Evolutionary conservation across 2,329 filamentous ascomycete genomes (phyloP).

Genomic region (Apiospora kogelbergensis): DNA sequence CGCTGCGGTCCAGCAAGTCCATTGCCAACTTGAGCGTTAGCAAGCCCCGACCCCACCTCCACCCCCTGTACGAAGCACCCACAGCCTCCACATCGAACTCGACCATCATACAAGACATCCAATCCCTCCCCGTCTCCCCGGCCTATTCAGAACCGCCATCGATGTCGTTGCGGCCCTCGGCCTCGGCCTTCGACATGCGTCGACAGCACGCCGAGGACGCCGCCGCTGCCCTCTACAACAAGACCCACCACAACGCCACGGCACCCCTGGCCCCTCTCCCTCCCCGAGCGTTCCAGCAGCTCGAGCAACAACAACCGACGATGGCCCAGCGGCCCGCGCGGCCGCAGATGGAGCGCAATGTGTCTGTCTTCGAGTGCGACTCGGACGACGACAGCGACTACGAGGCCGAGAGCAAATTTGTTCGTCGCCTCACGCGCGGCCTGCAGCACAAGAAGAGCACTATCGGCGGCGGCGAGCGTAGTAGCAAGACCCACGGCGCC

Average conservation of each 20-base stretch:
- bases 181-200: conserved; percentile 22
- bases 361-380: conserved; percentile 51
- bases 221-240: conserved; percentile 3
- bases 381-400: conserved; percentile 39
- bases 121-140: conserved; percentile 26
- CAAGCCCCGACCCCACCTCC: conserved; percentile 19
- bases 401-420: conserved; percentile 28
- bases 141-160: conserved; percentile 23
- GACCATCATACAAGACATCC: conserved; percentile 6
- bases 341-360: conserved; percentile 24
- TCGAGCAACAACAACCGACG: conserved; percentile 17
- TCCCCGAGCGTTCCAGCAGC: background rate
- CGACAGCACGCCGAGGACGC: conserved; percentile 2
- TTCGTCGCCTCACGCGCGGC: conserved; percentile 42
- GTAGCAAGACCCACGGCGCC: background rate
- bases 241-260: conserved; percentile 17
- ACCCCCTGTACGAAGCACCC: conserved; percentile 16
- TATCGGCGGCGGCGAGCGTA: conserved; percentile 14
- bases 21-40: conserved; percentile 20
- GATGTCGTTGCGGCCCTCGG: conserved; percentile 21
- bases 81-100: conserved; percentile 2
- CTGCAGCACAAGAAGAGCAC: conserved; percentile 36
- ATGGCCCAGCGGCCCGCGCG: conserved; percentile 21
- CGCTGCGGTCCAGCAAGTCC: conserved; percentile 24
- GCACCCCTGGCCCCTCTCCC: conserved; percentile 21